Percentiles rank a stretch among this genome's conserved stretches.
phyloP scores from a whole-genome alignment of 73 alveolate genomes.

The Paramecium caudatum region DNA sequence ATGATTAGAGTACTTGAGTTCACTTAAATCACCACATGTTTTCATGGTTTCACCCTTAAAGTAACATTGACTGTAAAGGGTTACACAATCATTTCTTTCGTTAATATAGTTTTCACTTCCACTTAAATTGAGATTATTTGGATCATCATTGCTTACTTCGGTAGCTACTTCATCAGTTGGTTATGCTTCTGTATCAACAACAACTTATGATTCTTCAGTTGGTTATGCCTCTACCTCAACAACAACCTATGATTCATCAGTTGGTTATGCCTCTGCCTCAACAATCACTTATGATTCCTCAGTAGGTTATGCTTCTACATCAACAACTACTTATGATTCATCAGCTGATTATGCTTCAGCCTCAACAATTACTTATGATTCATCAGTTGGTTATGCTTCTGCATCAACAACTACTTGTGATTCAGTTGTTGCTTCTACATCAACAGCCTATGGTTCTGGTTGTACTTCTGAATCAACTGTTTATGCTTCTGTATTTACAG shows the following conservation, averaged over 20 bases:
- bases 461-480: no score
- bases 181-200: background rate
- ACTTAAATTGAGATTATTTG: background rate
- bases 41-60: constrained; percentile 48
- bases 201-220: background rate
- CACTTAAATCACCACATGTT: constrained; percentile 55
- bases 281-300: background rate
- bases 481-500: no score
- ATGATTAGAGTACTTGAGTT: background rate
- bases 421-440: no score
- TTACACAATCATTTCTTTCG: constrained; percentile 36
- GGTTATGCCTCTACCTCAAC: no score
- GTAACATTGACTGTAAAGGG: constrained; percentile 18
- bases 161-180: no score
- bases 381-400: constrained; percentile 21
- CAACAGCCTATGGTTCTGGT: no score
- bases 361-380: background rate
- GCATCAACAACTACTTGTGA: no score
- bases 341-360: background rate
- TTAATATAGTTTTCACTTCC: background rate
- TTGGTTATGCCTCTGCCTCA: background rate
- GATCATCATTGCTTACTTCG: background rate
- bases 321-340: background rate
- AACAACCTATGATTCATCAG: no score
- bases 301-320: background rate